These are phyloP conservation scores for Leptographium radiaticola DNA, from an alignment of 2,329 filamentous ascomycete species.

Conservation along the genomic window DNA sequence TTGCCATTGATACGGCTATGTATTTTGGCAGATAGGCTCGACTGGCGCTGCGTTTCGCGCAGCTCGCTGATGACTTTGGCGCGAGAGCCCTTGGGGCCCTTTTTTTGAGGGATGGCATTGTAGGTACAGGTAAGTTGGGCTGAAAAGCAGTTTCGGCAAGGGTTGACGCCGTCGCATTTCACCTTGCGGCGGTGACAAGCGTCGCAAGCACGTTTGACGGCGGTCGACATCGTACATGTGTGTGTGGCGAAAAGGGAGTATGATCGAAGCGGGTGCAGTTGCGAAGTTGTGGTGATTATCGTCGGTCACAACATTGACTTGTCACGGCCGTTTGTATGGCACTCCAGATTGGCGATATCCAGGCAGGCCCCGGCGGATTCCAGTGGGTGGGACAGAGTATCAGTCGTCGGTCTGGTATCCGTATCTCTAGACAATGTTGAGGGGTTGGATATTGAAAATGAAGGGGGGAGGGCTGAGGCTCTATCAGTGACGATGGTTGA, in stretches of 20 bases:
- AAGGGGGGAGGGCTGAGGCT: no score
- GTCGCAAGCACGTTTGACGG: conserved; percentile 53
- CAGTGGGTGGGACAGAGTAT: no score
- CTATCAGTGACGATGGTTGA: no score
- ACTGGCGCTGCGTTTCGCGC: conserved; percentile 54
- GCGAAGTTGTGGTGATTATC: background rate
- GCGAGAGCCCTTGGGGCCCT: conserved; percentile 60
- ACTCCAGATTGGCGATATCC: no score
- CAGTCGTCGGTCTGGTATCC: no score
- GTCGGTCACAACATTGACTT: background rate
- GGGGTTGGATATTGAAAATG: no score
- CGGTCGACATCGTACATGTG: conserved; percentile 29
- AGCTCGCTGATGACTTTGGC: conserved; percentile 66
- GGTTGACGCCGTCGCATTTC: conserved; percentile 58
- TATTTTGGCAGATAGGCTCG: conserved; percentile 47
- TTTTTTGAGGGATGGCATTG: conserved; percentile 63
- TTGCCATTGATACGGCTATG: conserved; percentile 47
- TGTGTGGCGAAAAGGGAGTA: background rate
- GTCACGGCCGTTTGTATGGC: background rate
- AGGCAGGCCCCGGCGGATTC: no score
- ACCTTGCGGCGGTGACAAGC: conserved; percentile 64
- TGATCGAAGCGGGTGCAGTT: background rate
- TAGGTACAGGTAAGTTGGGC: conserved; percentile 59
- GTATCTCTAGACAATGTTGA: no score
- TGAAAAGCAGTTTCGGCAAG: conserved; percentile 57